These are phyloP conservation scores for Fusarium sp. DNA, from an alignment of 2,329 filamentous ascomycete genomes.

Conservation along the genomic window DNA sequence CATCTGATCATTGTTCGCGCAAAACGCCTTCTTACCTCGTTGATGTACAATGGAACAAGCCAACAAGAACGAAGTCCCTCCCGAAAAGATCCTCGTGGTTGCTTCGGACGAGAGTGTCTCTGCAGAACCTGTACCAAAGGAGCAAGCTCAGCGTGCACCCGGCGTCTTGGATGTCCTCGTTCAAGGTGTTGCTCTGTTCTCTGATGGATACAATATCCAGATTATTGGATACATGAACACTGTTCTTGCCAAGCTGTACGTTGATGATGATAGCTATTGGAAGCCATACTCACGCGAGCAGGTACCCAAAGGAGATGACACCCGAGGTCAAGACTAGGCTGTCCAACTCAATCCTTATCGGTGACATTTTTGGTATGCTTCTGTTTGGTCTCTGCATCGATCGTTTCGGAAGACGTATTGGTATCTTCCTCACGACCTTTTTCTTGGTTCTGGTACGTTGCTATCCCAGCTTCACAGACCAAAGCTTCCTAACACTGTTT, in stretches of 20 bases:
- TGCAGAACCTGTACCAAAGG: neutral
- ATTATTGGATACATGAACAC: conserved; percentile 12
- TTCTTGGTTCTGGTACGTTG: conserved; percentile 6
- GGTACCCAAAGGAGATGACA: conserved; percentile 3
- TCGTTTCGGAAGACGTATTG: conserved; percentile 4
- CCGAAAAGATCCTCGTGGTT: conserved; percentile 2
- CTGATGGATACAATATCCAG: conserved; percentile 10
- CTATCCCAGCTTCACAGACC: neutral
- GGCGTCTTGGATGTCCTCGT: conserved; percentile 1
- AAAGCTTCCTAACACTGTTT: neutral
- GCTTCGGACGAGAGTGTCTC: conserved; percentile 7
- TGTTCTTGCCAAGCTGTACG: conserved; percentile 1
- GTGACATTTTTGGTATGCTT: conserved; percentile 10
- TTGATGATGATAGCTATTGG: neutral
- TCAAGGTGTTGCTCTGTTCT: conserved; percentile 5
- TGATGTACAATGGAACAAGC: neutral
- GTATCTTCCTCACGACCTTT: conserved; percentile 8
- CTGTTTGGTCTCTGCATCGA: conserved; percentile 7
- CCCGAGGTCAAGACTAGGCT: conserved; percentile 3
- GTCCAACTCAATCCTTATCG: conserved; percentile 3
- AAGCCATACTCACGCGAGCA: neutral
- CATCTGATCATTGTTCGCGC: neutral
- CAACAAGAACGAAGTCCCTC: neutral
- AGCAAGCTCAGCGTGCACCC: neutral
- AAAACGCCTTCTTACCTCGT: neutral